phyloP scores from a whole-genome alignment of 352 stramenopile genomes.

The Phytophthora colocasiae region DNA sequence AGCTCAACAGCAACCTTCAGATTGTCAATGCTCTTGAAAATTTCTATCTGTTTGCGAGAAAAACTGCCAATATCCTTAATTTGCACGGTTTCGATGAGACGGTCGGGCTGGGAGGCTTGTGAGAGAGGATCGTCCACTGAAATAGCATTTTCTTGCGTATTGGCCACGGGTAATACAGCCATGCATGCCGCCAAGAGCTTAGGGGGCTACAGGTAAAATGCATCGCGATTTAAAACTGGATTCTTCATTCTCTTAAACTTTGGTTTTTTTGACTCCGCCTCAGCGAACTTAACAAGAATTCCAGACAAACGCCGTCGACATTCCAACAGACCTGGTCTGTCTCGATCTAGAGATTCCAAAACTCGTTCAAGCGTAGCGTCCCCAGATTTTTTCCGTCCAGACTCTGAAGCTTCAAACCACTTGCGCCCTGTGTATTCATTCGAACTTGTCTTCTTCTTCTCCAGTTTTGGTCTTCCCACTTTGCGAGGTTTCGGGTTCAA shows the following conservation, averaged over 20 bases:
- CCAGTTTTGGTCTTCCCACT: too few relatives aligned
- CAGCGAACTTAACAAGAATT: too few relatives aligned
- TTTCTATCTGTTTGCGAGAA: slow-evolving; percentile 17
- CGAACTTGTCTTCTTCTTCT: too few relatives aligned
- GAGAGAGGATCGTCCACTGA: neutral
- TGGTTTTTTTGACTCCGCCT: too few relatives aligned
- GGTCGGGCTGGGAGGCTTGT: neutral
- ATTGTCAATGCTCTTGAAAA: slow-evolving; percentile 2
- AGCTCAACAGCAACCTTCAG: neutral
- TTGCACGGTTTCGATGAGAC: neutral
- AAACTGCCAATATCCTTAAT: slow-evolving; percentile 19
- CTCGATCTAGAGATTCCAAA: too few relatives aligned
- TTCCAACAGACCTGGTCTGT: too few relatives aligned
- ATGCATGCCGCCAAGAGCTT: slow-evolving; percentile 18
- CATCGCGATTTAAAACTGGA: slow-evolving; percentile 1
- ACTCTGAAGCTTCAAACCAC: too few relatives aligned
- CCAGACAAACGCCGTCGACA: too few relatives aligned
- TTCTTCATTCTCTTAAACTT: slow-evolving; percentile 4
- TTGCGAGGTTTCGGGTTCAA: too few relatives aligned
- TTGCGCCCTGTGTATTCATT: too few relatives aligned
- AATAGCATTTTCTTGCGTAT: neutral
- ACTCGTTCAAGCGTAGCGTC: too few relatives aligned
- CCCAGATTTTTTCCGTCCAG: too few relatives aligned
- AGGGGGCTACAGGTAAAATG: slow-evolving; percentile 17
- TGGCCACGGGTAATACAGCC: neutral